These are phyloP conservation scores for Pythium coloratum DNA, from an alignment of 352 stramenopile genomes.

Conservation along the genomic window DNA sequence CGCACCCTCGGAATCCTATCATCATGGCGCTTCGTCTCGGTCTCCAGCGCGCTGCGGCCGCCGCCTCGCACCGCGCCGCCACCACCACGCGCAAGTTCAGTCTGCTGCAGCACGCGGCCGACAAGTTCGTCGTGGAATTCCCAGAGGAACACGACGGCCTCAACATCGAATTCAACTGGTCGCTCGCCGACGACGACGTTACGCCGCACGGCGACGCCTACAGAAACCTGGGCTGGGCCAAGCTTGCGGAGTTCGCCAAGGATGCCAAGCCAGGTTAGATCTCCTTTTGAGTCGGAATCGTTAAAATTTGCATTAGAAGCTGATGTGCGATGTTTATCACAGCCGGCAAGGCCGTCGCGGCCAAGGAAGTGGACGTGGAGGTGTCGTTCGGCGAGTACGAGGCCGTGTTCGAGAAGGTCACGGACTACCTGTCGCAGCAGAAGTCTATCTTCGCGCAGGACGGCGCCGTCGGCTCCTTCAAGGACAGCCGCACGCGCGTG, in stretches of 20 bases:
- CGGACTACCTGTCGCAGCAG: constrained; percentile 62
- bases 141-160: constrained; percentile 75
- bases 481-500: constrained; percentile 71
- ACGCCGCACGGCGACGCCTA: constrained; percentile 76
- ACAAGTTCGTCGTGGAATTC: constrained; percentile 83
- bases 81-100: constrained; percentile 40
- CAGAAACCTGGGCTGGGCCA: constrained; percentile 71
- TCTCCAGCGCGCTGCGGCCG: constrained; percentile 44
- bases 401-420: constrained; percentile 65
- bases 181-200: constrained; percentile 77
- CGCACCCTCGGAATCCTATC: constrained; percentile 16
- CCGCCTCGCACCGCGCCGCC: constrained; percentile 34
- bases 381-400: constrained; percentile 72
- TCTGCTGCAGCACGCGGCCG: constrained; percentile 55
- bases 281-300: neutral
- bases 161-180: constrained; percentile 89
- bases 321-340: neutral
- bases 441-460: constrained; percentile 71
- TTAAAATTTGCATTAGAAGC: no score
- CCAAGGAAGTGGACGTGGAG: constrained; percentile 69
- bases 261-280: constrained; percentile 56
- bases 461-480: constrained; percentile 73
- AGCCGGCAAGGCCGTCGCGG: constrained; percentile 57
- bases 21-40: constrained; percentile 64
- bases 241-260: constrained; percentile 65